These are phyloP conservation scores for Chlorella vulgaris DNA, from an alignment of 139 green algal species.

Conservation along the genomic window DNA sequence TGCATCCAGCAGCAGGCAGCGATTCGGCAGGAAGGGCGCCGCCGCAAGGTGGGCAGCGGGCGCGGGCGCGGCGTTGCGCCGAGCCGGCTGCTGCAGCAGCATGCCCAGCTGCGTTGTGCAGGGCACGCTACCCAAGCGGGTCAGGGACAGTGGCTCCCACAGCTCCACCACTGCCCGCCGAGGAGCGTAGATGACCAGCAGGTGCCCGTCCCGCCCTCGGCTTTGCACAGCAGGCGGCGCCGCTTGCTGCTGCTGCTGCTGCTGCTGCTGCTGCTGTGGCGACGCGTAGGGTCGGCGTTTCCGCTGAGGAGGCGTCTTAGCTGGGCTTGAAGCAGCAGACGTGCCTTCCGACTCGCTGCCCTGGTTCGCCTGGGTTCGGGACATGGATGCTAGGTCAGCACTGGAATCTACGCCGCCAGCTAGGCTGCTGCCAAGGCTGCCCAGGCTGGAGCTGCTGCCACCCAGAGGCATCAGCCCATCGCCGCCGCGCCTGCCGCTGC, in stretches of 20 bases:
- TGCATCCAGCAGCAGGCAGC: constrained; percentile 16
- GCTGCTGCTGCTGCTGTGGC: not conserved
- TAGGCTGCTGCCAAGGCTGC: constrained; percentile 1
- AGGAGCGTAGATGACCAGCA: constrained; percentile 62
- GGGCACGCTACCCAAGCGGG: constrained; percentile 7
- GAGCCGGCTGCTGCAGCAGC: constrained; percentile 29
- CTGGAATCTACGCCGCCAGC: not conserved
- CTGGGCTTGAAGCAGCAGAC: no score
- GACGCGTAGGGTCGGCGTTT: not conserved
- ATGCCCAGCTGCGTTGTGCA: not conserved
- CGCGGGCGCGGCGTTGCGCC: not conserved
- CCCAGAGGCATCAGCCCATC: not conserved
- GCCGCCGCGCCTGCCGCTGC: not conserved
- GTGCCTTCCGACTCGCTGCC: no score
- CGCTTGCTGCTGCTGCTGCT: not conserved
- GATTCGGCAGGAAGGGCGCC: not conserved
- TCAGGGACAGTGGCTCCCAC: constrained; percentile 37
- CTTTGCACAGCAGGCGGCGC: not conserved
- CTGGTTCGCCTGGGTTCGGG: not conserved
- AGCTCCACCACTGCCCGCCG: constrained; percentile 52
- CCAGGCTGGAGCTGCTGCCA: constrained; percentile 14
- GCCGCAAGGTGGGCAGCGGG: not conserved
- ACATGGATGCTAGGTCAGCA: not conserved
- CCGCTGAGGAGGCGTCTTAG: no score
- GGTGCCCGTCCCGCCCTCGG: not conserved